Evolutionary conservation across 257 asterid genomes (phyloP).

Genomic region (Jaltomata sinuosa): DNA sequence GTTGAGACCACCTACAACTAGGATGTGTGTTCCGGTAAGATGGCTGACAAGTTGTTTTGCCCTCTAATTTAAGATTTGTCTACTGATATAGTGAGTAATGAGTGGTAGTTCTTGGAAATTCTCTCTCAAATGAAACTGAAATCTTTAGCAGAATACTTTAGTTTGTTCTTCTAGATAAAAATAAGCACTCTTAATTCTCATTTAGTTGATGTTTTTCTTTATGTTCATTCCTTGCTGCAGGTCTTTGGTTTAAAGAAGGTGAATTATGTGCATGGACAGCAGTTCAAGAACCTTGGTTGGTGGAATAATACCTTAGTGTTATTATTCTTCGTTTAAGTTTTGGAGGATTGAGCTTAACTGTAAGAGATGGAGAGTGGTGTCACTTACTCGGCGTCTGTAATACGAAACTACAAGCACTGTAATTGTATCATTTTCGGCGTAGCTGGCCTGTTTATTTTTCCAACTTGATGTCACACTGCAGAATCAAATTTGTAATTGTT

Average conservation of each 20-base stretch:
- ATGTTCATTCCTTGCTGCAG: conserved; percentile 20
- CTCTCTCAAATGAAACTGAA: neutral
- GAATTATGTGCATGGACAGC: conserved; percentile 69
- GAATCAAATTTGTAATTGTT: neutral
- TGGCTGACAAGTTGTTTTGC: neutral
- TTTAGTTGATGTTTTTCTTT: neutral
- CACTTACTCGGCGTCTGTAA: neutral
- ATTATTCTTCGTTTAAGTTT: neutral
- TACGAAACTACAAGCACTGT: neutral
- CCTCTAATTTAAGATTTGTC: neutral
- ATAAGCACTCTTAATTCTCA: neutral
- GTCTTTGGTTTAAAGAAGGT: conserved; percentile 77
- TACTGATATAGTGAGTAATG: neutral
- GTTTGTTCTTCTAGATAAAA: neutral
- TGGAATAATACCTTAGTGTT: conserved; percentile 25
- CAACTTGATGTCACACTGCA: neutral
- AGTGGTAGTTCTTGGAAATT: neutral
- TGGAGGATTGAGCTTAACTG: neutral
- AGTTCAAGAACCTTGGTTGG: conserved; percentile 61
- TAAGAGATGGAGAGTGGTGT: conserved; percentile 2
- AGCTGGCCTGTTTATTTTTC: neutral
- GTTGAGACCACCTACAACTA: neutral
- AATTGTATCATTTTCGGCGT: neutral
- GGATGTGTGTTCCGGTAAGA: neutral
- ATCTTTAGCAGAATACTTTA: neutral